phyloP scores from a whole-genome alignment of 2,329 filamentous ascomycete species.

The Teratosphaeria nubilosa region DNA sequence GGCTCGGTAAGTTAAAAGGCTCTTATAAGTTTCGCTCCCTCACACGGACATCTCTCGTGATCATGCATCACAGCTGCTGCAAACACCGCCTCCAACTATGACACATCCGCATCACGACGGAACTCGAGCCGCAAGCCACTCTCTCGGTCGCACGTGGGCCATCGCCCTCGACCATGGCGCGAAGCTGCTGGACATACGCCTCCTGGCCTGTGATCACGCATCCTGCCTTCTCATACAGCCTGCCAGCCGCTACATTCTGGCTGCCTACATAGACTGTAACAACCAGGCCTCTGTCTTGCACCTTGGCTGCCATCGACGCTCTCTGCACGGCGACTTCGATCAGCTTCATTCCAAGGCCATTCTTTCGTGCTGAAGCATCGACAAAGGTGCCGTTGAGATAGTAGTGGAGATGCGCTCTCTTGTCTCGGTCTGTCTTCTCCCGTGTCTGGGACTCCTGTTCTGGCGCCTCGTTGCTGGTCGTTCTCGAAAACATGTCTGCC shows the following conservation, averaged over 20 bases:
- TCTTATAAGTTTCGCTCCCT: no score
- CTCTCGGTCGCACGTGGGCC: conserved; percentile 6
- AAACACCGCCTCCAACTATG: background rate
- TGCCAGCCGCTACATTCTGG: conserved; percentile 17
- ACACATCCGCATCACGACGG: background rate
- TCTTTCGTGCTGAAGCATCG: conserved; percentile 12
- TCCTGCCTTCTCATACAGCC: conserved; percentile 19
- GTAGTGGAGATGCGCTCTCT: conserved; percentile 7
- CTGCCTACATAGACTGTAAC: conserved; percentile 17
- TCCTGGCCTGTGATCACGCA: conserved; percentile 17
- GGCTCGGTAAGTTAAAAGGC: no score
- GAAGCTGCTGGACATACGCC: conserved; percentile 14
- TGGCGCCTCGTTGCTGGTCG: background rate
- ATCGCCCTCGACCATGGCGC: conserved; percentile 2
- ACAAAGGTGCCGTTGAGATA: conserved; percentile 24
- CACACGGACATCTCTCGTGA: background rate
- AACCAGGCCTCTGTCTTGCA: background rate
- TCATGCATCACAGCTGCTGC: background rate
- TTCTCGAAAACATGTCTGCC: conserved; percentile 9
- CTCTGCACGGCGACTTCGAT: conserved; percentile 17
- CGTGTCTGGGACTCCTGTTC: background rate
- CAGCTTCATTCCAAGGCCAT: conserved; percentile 21
- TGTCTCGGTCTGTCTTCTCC: background rate
- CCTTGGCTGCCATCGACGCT: conserved; percentile 4
- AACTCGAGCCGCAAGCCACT: conserved; percentile 17